Conservation (phyloP, 208 protist species). For the Trypanosoma congolense region DNA sequence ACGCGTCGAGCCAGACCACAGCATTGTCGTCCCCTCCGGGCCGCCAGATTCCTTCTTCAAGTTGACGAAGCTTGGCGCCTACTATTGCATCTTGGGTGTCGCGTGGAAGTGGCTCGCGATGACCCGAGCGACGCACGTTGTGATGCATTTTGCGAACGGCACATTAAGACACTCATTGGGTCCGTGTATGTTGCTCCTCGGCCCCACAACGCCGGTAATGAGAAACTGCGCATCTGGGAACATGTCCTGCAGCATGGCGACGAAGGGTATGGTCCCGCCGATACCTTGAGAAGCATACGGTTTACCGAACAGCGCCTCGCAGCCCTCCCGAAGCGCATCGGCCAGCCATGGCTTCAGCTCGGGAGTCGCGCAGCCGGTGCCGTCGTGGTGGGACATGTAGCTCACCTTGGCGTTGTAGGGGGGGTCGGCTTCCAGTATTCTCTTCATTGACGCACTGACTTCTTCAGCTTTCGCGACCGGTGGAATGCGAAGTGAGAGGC, state of each 20-base stretch:
- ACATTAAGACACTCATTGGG: slow-evolving; percentile 95
- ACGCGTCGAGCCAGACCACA: too few species aligned
- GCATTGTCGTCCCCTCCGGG: too few species aligned
- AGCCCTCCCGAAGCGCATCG: slow-evolving; percentile 67
- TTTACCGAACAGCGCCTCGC: slow-evolving; percentile 75
- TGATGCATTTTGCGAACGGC: slow-evolving; percentile 85
- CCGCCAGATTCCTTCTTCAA: too few species aligned
- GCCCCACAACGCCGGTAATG: slow-evolving; percentile 91
- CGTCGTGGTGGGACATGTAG: slow-evolving; percentile 50
- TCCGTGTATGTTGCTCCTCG: slow-evolving; percentile 91
- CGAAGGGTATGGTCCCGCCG: slow-evolving; percentile 93
- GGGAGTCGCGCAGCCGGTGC: slow-evolving; percentile 84
- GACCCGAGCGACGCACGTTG: slow-evolving; percentile 64
- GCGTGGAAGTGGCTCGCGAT: slow-evolving; percentile 66
- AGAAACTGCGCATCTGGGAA: slow-evolving; percentile 93
- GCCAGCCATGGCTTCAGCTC: slow-evolving; percentile 75
- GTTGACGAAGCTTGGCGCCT: background rate
- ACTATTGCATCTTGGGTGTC: slow-evolving; percentile 33
- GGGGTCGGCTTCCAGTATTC: slow-evolving; percentile 79
- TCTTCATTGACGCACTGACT: slow-evolving; percentile 48
- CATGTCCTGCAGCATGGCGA: slow-evolving; percentile 82
- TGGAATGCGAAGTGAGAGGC: slow-evolving; percentile 91
- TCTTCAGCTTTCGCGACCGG: slow-evolving; percentile 59
- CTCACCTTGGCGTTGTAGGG: slow-evolving; percentile 89
- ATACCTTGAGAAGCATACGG: slow-evolving; percentile 64